phyloP scores from a whole-genome alignment of 805 yeast species.

The Cyberlindnera bimundalis region DNA sequence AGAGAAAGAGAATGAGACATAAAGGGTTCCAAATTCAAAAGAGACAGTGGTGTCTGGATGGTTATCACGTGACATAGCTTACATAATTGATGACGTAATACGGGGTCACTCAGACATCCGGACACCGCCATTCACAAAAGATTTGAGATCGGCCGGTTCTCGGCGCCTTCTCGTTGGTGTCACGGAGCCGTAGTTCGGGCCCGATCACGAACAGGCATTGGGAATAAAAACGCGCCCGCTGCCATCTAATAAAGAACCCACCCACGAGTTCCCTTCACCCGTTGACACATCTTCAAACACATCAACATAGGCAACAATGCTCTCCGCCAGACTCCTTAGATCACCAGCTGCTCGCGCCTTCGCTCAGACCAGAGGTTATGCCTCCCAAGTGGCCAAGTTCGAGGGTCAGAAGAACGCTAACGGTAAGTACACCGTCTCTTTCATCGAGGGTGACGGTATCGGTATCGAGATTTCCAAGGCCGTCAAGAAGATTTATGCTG shows the following conservation, averaged over 20 bases:
- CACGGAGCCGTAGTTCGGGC: conserved; percentile 7
- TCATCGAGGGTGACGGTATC: conserved; percentile 98
- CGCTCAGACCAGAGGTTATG: conserved; percentile 30
- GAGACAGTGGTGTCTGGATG: conserved; percentile 9
- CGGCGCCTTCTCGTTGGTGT: conserved; percentile 6
- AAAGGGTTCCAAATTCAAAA: too few species aligned
- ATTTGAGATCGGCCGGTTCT: conserved; percentile 4
- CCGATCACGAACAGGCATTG: conserved; percentile 2
- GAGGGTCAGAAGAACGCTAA: conserved; percentile 61
- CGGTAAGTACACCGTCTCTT: conserved; percentile 89
- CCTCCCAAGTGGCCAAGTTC: conserved; percentile 58
- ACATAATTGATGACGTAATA: background rate
- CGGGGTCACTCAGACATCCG: too few species aligned
- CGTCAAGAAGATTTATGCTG: conserved; percentile 87
- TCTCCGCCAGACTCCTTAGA: conserved; percentile 19
- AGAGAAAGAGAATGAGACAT: too few species aligned
- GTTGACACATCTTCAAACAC: background rate
- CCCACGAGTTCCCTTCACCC: conserved; percentile 5
- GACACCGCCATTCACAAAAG: conserved; percentile 5
- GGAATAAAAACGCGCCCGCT: conserved; percentile 8
- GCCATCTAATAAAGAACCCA: background rate
- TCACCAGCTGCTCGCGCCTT: conserved; percentile 13
- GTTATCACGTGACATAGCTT: background rate
- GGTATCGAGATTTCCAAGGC: conserved; percentile 95
- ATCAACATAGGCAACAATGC: conserved; percentile 10